phyloP scores from a whole-genome alignment of 2,329 filamentous ascomycete genomes.

The Alternaria atra region DNA sequence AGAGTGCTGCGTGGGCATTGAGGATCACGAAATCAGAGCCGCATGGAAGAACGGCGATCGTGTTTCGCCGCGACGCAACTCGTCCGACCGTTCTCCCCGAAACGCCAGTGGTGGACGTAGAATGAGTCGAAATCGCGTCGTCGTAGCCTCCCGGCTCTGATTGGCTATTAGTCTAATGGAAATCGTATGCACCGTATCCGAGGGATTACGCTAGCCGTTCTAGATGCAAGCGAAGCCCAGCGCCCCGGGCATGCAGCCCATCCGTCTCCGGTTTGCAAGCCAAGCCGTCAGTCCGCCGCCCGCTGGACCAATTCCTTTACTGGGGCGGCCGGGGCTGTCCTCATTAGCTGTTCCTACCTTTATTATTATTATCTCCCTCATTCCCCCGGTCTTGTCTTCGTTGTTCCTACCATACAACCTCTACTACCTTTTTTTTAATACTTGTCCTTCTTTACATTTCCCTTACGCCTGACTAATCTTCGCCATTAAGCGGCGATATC shows the following conservation, averaged over 20 bases:
- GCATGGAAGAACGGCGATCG: background rate
- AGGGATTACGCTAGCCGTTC: background rate
- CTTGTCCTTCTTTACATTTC: slow-evolving; percentile 6
- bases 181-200: slow-evolving; percentile 12
- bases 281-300: slow-evolving; percentile 28
- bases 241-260: slow-evolving; percentile 27
- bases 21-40: background rate
- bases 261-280: slow-evolving; percentile 36
- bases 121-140: slow-evolving; percentile 4
- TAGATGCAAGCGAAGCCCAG: slow-evolving; percentile 1
- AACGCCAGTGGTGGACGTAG: background rate
- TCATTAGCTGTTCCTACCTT: slow-evolving; percentile 30
- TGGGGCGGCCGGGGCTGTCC: slow-evolving; percentile 20
- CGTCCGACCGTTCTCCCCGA: background rate
- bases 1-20: background rate
- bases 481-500: slow-evolving; percentile 17
- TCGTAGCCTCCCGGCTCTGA: background rate
- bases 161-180: slow-evolving; percentile 6
- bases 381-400: slow-evolving; percentile 14
- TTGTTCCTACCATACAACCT: slow-evolving; percentile 12
- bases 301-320: slow-evolving; percentile 26
- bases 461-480: slow-evolving; percentile 4
- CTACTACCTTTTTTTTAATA: slow-evolving; percentile 31
- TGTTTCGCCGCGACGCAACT: background rate
- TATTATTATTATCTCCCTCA: slow-evolving; percentile 23